Conservation (phyloP, 805 yeast species). For the Yarrowia bubula region DNA sequence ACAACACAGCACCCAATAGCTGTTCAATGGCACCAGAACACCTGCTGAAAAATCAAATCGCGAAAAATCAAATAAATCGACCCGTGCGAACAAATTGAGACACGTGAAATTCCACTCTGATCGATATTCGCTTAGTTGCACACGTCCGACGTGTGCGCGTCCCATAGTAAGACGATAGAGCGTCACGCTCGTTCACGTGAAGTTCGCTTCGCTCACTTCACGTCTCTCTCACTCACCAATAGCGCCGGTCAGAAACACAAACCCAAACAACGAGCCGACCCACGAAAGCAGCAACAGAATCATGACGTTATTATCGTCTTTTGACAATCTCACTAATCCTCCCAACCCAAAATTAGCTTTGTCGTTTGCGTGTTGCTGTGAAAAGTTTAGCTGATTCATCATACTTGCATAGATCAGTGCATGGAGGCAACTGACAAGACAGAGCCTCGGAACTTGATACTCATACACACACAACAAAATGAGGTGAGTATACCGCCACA, state of each 20-base stretch:
- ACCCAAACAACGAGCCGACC: conserved; percentile 60
- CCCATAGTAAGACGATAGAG: too few species aligned
- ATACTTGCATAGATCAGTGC: conserved; percentile 23
- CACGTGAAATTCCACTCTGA: too few species aligned
- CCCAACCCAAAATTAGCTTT: not conserved
- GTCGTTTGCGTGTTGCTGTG: not conserved
- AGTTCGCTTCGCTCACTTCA: not conserved
- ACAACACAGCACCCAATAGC: too few species aligned
- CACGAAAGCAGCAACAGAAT: conserved; percentile 58
- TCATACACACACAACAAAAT: not conserved
- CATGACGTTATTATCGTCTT: conserved; percentile 42
- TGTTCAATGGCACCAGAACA: too few species aligned
- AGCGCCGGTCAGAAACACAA: conserved; percentile 50
- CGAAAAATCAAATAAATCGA: too few species aligned
- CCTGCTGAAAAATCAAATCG: too few species aligned
- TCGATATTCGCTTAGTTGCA: too few species aligned
- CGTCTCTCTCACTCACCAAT: conserved; percentile 11
- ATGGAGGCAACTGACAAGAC: not conserved
- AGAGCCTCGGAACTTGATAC: not conserved
- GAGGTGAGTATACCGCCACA: not conserved
- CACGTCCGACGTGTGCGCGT: too few species aligned
- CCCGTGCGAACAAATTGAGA: too few species aligned
- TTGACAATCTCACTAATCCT: conserved; percentile 1
- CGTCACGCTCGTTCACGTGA: too few species aligned
- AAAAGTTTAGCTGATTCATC: not conserved